phyloP scores from a whole-genome alignment of 148 eudicot genomes.

The Fagopyrum esculentum region DNA sequence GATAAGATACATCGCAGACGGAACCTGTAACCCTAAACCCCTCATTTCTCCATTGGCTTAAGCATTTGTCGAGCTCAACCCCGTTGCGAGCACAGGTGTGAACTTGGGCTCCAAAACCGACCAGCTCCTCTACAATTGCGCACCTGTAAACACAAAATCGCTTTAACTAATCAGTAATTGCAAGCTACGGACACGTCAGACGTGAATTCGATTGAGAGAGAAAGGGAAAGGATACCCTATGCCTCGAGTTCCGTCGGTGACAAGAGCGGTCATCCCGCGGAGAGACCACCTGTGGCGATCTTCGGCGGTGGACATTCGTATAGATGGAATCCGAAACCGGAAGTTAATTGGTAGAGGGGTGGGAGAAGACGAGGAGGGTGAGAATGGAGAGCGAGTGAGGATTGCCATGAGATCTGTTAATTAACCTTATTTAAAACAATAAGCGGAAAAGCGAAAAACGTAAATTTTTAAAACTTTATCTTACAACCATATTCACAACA shows the following conservation, averaged over 20 bases:
- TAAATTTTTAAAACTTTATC: too few species aligned
- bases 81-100: constrained; percentile 62
- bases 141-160: constrained; percentile 24
- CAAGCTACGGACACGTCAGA: not conserved
- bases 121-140: constrained; percentile 62
- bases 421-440: too few species aligned
- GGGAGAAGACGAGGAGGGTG: not conserved
- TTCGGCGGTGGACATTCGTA: constrained; percentile 5
- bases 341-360: not conserved
- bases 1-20: constrained; percentile 50
- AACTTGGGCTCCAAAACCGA: constrained; percentile 58
- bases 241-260: constrained; percentile 74
- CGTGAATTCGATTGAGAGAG: not conserved
- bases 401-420: not conserved
- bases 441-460: too few species aligned
- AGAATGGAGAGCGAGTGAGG: not conserved
- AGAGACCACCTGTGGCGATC: constrained; percentile 37
- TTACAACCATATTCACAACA: too few species aligned
- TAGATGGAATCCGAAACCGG: constrained; percentile 4
- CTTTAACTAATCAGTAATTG: not conserved
- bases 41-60: constrained; percentile 42
- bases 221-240: constrained; percentile 37
- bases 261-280: constrained; percentile 51
- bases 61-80: constrained; percentile 34
- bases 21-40: constrained; percentile 52